Base-by-base conservation (phyloP, 108 stramenopile species). In the Fragilaria crotonensis region DNA sequence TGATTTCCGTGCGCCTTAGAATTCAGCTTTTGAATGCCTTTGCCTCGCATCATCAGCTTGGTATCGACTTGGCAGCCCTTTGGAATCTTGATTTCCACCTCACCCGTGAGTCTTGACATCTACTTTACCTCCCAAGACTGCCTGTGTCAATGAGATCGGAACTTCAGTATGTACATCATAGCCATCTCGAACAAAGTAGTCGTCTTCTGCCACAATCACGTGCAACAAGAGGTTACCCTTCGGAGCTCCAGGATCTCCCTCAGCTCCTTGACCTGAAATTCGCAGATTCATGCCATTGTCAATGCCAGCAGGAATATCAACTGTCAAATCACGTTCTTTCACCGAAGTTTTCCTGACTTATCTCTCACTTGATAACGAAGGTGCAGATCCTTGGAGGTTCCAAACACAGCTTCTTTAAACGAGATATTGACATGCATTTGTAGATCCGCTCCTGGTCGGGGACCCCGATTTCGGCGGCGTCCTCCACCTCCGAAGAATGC, bases 41-140 rank as follows among this genome's bases (percentile, higher is more conserved):
- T 95, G 26, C 90, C 92, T 20, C 96, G 79, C 23, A 99, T 68
- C 76, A 95, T 74, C 29, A 97, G 78, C 58, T 88, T 90, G 25
- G 95, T 73, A 54, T 85, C 95, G 11, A 90, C 85, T 79, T 95
- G 95, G 11, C 84, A 78, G 33, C 96, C 97, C 65, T 85, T 77
- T 3, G 97, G 94, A 45, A 99, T 68, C 52, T 93, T 97, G 51
- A 99, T 75, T 57, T 96, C 95, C 0, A 98, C 96, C 66, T 87
- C 89, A 18, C 98, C 97, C 19, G 83, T 81, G 48, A 99, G 73
- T 9, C 97, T 78, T 80, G 20, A 99, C 95, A 59, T 98, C 96
- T 9, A 97, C 85, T 27, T 77, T 94, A 52, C 94, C 93, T 33
- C 98, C 97, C 20, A 99, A 66, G 46, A 91, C 76, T 25, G 91